Evolutionary conservation across 169 alveolate species (phyloP), one percentile per base, ranked within the genome.

Genomic region (Fabrea salina): DNA sequence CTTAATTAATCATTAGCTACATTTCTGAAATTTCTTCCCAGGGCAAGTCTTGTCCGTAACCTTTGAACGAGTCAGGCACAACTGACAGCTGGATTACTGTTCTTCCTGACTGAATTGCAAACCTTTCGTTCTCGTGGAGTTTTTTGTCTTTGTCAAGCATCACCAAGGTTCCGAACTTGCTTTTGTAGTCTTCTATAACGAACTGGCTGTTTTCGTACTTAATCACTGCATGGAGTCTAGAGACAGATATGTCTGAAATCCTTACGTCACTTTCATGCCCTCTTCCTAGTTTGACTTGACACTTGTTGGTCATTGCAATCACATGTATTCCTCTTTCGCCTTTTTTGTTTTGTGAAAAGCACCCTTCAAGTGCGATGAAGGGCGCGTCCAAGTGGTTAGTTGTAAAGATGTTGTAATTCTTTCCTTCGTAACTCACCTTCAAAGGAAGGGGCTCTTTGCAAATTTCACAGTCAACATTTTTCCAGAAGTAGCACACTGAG

Each of bases 371-470:
- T 5, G 39, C 27, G 5, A 67, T 67, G 32, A 13, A 43, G n/a
- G 64, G 66, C 6, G 57, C 13, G 7, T 33, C 66, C 8, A 30
- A 27, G 7, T 67, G 35, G 16, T 6, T 7, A 13, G 43, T 67
- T 41, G 7, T 7, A 13, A 67, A 11, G 11, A 54, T 7, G 30
- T 54, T 19, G 25, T 5, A n/a, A 16, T 7, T 33, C 39, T 39
- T n/a, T 25, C 22, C 25, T 66, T 41, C 25, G 64, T n/a, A 78
- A 70, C 84, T 84, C 2, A 91, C 82, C 66, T 68, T 76, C 64
- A 90, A 83, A n/a, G 97, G 97, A 33, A 86, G 87, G 43, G 85
- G 88, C 3, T 94, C 79, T 83, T 91, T 90, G 77, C 97, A 94
- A 33, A 94, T 82, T 64, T 94, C 97, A 79, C 97, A 94, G 7